These are phyloP conservation scores for Myriangium duriaei DNA, from an alignment of 2,329 filamentous ascomycete genomes.

Conservation along the genomic window DNA sequence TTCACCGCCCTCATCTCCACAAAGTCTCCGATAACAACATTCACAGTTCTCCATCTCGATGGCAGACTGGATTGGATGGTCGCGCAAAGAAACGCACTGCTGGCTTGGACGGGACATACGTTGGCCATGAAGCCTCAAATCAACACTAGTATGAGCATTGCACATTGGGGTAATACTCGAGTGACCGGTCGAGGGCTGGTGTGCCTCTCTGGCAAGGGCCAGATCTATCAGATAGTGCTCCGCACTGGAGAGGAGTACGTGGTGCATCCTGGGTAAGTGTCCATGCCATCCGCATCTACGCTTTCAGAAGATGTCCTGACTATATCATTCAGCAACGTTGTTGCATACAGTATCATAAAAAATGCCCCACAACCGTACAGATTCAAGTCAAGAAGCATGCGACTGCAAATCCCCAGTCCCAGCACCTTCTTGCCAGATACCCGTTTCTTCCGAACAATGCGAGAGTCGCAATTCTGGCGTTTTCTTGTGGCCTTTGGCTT, in stretches of 20 bases:
- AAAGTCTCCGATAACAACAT: conserved; percentile 73
- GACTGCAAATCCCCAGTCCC: conserved; percentile 63
- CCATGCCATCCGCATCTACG: neutral
- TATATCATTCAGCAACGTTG: conserved; percentile 52
- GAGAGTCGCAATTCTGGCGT: conserved; percentile 61
- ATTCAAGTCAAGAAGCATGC: conserved; percentile 63
- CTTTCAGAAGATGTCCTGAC: neutral
- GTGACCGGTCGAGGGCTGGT: conserved; percentile 79
- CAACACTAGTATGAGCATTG: conserved; percentile 59
- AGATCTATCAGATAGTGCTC: conserved; percentile 76
- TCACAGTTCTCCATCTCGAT: conserved; percentile 79
- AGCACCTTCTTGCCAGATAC: conserved; percentile 54
- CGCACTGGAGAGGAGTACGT: conserved; percentile 79
- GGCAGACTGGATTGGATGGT: conserved; percentile 94
- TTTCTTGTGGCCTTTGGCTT: conserved; percentile 52
- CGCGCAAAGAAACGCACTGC: conserved; percentile 68
- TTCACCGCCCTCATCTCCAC: conserved; percentile 81
- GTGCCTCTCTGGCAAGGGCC: conserved; percentile 72
- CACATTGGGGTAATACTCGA: conserved; percentile 84
- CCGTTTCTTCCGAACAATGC: conserved; percentile 61
- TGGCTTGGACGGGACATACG: conserved; percentile 95
- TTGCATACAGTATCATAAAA: conserved; percentile 73
- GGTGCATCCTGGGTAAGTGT: conserved; percentile 57
- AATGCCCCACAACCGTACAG: conserved; percentile 71
- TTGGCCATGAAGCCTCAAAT: conserved; percentile 63